A percentile compares a stretch with the other conserved stretches of the same genome.
These are phyloP conservation scores for Coemansia sp. DNA, from an alignment of 192 early-diverging fungal genomes.

Conservation along the genomic window DNA sequence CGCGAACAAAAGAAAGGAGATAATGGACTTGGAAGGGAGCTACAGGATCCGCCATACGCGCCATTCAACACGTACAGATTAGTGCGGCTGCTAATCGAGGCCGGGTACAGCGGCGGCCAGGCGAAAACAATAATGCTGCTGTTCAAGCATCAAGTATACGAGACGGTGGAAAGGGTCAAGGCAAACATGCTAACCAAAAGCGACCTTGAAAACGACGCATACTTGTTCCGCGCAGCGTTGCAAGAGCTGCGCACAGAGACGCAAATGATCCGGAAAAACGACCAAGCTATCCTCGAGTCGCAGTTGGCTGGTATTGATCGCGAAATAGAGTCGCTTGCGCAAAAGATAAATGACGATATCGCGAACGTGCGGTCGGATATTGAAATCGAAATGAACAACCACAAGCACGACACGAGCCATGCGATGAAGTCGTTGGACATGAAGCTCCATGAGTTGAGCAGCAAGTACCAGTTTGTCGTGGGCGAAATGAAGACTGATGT, in stretches of 20 bases:
- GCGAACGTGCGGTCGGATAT: conserved; percentile 82
- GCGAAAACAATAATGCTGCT: conserved; percentile 74
- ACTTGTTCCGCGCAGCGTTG: conserved; percentile 81
- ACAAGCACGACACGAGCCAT: conserved; percentile 79
- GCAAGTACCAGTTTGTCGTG: conserved; percentile 79
- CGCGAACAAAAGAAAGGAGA: neutral
- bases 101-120: conserved; percentile 73
- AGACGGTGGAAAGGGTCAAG: conserved; percentile 20
- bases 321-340: conserved; percentile 77
- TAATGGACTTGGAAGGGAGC: neutral
- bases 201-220: conserved; percentile 85
- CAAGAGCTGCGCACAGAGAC: conserved; percentile 80
- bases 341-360: conserved; percentile 76
- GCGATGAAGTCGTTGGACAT: conserved; percentile 78
- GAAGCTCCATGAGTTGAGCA: conserved; percentile 81
- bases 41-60: conserved; percentile 39
- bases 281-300: conserved; percentile 71
- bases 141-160: conserved; percentile 67
- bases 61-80: conserved; percentile 82
- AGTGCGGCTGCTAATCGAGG: conserved; percentile 63
- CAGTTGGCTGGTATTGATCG: conserved; percentile 73
- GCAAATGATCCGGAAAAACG: conserved; percentile 75
- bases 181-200: conserved; percentile 69
- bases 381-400: conserved; percentile 87
- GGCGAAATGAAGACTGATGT: conserved; percentile 86